Conservation (phyloP, 176 grass and related monocot genomes). For the Hyparrhenia diplandra region DNA sequence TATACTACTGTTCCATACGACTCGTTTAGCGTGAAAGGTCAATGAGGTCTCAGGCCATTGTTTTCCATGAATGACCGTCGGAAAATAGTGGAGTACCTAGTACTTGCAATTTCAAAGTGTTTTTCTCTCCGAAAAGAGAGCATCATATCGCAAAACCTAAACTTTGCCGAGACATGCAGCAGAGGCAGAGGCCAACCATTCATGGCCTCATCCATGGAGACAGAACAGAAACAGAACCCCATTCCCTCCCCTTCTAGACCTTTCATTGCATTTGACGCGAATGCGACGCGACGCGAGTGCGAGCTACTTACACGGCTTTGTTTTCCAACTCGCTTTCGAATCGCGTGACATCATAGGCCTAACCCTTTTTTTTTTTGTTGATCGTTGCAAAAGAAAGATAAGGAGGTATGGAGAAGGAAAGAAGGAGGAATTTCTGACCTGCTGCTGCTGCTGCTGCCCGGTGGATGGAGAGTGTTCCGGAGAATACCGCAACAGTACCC, state of each 20-base stretch:
- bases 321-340: neutral
- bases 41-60: neutral
- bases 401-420: neutral
- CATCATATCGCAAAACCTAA: neutral
- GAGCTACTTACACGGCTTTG: neutral
- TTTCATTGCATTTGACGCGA: neutral
- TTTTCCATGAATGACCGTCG: no score
- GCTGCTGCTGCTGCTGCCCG: neutral
- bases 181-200: neutral
- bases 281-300: neutral
- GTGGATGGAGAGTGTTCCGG: conserved; percentile 21
- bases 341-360: neutral
- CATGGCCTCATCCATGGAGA: neutral
- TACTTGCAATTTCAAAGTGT: no score
- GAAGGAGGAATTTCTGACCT: conserved; percentile 26
- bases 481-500: conserved; percentile 21
- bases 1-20: neutral
- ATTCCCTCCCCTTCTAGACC: conserved; percentile 12
- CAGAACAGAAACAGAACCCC: neutral
- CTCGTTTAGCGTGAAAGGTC: neutral
- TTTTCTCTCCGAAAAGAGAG: neutral
- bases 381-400: neutral
- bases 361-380: neutral
- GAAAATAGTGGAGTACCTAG: neutral
- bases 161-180: neutral